Evolutionary conservation across 495 filamentous ascomycete species (phyloP), one percentile per base, ranked within the genome.

Genomic region (Collariella sp.): DNA sequence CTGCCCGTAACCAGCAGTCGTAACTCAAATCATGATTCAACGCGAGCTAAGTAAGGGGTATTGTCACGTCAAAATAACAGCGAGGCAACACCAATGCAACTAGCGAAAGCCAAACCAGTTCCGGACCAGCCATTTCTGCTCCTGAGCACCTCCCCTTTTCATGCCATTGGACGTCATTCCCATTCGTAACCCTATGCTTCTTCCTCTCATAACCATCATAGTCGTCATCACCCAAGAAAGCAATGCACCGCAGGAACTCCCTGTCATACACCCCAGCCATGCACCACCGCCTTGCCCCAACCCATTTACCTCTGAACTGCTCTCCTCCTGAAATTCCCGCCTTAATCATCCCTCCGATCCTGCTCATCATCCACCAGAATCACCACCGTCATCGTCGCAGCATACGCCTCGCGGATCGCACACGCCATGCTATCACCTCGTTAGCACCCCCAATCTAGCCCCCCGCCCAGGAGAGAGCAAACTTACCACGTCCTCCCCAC

Each of bases 351-450:
- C 46, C 48, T 53, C n/a, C 46, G 41, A 35, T 67, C 55, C 58
- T 64, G 56, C 13, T 51, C 59, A 35, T 62, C 61, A 47, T 70
- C 67, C 42, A 81, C 70, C 54, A 87, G 65, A 46, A 88, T 87
- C 24, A 86, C 82, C 52, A 87, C 83, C 56, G 77, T 82, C 50
- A 87, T 65, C 46, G 83, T 79, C 22, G 81, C 83, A 15, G 84
- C 85, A 62, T 85, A 87, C 18, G 85, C 83, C 65, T 84, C 83
- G 36, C 85, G 70, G 41, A 88, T 80, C 29, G 82, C 80, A 62
- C 85, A 88, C 18, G 82, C 77, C 73, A 86, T 78, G 65, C 77
- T 78, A 9, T 7, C 23, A 15, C 20, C 23, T 24, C 2, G 46
- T 51, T 46, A 66, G 61, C 58, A 60, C 22, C 24, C 33, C n/a